Conservation (phyloP, 2,329 filamentous ascomycete species). For the Talaromyces sp. region DNA sequence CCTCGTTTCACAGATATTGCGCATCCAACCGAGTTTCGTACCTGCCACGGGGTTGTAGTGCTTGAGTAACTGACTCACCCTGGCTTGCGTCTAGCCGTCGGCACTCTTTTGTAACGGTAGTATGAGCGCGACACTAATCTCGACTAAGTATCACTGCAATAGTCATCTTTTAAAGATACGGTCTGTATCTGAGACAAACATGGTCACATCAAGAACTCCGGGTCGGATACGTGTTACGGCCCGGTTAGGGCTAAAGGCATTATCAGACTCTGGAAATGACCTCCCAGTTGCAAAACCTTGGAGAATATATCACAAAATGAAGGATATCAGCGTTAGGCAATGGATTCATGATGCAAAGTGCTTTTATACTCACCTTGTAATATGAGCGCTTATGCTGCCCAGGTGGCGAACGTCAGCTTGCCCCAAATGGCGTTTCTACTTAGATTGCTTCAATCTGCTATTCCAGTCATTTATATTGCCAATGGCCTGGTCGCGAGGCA, state of each 20-base stretch:
- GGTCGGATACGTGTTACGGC: background rate
- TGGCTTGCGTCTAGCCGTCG: background rate
- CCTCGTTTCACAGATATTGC: background rate
- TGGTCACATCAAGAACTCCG: background rate
- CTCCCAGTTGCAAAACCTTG: background rate
- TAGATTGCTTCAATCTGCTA: background rate
- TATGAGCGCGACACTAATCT: background rate
- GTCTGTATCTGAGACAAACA: background rate
- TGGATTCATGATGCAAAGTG: background rate
- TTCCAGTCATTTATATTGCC: background rate
- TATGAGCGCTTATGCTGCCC: background rate
- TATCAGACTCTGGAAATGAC: background rate
- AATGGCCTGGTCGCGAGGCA: background rate
- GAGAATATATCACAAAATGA: background rate
- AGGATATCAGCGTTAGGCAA: background rate
- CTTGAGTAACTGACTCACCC: background rate
- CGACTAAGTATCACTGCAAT: background rate
- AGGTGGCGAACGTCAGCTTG: too few species aligned
- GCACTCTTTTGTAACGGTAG: background rate
- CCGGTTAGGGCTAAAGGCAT: background rate
- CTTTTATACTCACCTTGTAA: background rate
- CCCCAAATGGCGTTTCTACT: background rate
- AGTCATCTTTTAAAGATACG: background rate
- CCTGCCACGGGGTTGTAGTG: background rate
- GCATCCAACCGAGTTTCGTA: background rate